Base-by-base conservation (phyloP, 768 basidiomycete genomes). In the Russula sp. region DNA sequence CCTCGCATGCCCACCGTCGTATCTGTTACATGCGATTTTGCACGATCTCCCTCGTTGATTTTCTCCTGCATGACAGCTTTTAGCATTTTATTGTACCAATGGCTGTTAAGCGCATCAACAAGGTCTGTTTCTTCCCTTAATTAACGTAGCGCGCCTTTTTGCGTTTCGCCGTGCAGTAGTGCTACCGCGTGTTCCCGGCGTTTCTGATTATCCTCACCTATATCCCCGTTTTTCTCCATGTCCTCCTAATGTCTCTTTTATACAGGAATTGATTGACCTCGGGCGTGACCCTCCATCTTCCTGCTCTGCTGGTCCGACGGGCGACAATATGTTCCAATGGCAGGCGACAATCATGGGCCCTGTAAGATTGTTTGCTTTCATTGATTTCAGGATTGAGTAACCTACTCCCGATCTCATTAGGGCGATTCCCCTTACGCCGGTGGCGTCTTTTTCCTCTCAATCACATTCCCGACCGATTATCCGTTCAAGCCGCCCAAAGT, bases 401-500 rank as follows among this genome's bases (percentile, higher is more conserved):
- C 69, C 70, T 58, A 22, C 51, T 66, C 65, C 64, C 55, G 20
- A 60, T 70, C 62, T 67, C 67, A 41, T 43, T 67, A 97, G 95
- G 86, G 90, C 70, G 96, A 99, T 74, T 97, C 94, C 69, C 97
- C 97, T 34, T 99, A 99, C 73, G 86, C 96, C 36, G 97, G 97
- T 70, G 97, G 97, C 73, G 97, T 99, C 59, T 99, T 99, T 81
- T 98, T 98, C 89, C 85, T 95, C 50, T 87, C 88, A 52, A 94
- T 96, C 74, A 84, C 81, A 47, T 94, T 94, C 83, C 92, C 93
- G 50, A 92, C 90, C 75, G 96, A 99, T 75, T 99, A 99, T 80
- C 97, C 97, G 29, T 98, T 98, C 88, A 98, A 98, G 79, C 97
- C 97, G 46, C 97, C 97, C 76, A 99, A 99, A 84, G 93, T 99